phyloP scores from a whole-genome alignment of 2,329 filamentous ascomycete genomes.

The Metarhizium album region DNA sequence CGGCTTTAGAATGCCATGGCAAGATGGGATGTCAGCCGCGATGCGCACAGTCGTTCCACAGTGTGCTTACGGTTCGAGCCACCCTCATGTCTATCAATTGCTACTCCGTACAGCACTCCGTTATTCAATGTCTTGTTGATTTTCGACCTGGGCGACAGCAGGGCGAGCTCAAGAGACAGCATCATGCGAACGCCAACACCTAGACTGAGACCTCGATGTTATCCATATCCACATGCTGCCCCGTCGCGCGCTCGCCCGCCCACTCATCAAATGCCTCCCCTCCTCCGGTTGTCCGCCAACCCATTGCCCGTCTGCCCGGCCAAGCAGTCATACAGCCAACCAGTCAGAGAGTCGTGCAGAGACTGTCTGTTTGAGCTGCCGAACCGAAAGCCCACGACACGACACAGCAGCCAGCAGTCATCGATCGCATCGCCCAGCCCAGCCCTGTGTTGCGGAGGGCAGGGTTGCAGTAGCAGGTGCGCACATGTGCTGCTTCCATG shows the following conservation, averaged over 20 bases:
- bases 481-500: background rate
- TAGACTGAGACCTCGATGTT: background rate
- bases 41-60: background rate
- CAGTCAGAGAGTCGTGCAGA: background rate
- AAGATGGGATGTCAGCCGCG: background rate
- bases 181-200: background rate
- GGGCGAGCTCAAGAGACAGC: background rate
- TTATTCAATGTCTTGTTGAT: background rate
- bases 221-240: background rate
- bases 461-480: background rate
- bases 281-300: too few relatives aligned
- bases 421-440: slow-evolving; percentile 1
- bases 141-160: background rate
- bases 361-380: background rate
- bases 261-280: background rate
- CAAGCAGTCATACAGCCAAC: background rate
- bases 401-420: background rate
- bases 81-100: background rate
- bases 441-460: slow-evolving; percentile 3
- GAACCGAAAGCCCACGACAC: slow-evolving; percentile 2
- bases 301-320: too few relatives aligned
- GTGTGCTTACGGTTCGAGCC: background rate
- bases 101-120: background rate
- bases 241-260: background rate
- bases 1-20: background rate